phyloP scores from a whole-genome alignment of 2,329 filamentous ascomycete species.

The Curvularia hawaiiensis region DNA sequence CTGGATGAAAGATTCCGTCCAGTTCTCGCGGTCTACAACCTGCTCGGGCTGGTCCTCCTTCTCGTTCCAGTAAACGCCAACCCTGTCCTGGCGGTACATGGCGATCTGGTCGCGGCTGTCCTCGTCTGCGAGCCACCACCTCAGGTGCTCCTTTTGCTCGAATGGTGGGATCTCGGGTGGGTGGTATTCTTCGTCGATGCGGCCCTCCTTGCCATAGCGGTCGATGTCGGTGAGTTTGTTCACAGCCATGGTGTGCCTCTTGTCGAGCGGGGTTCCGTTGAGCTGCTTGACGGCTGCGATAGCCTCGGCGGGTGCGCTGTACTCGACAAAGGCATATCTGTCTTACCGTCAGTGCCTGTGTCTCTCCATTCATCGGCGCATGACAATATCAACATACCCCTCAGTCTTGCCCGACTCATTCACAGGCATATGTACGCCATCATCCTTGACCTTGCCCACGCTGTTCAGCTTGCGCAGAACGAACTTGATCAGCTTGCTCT shows the following conservation, averaged over 20 bases:
- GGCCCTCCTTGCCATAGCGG: slow-evolving; percentile 90
- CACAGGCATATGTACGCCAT: slow-evolving; percentile 92
- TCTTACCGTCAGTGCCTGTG: slow-evolving; percentile 24
- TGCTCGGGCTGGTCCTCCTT: slow-evolving; percentile 88
- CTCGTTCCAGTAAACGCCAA: slow-evolving; percentile 98
- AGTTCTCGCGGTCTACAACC: slow-evolving; percentile 90
- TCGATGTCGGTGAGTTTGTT: slow-evolving; percentile 99
- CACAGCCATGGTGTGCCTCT: slow-evolving; percentile 91
- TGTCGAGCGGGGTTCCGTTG: slow-evolving; percentile 86
- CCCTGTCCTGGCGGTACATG: slow-evolving; percentile 89
- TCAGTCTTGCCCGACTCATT: slow-evolving; percentile 84
- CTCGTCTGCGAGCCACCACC: slow-evolving; percentile 89
- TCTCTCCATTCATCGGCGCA: background rate
- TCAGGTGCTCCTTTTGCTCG: slow-evolving; percentile 88
- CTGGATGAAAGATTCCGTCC: slow-evolving; percentile 97
- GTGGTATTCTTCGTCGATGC: slow-evolving; percentile 88
- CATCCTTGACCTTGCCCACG: slow-evolving; percentile 83
- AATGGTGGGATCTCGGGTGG: slow-evolving; percentile 84
- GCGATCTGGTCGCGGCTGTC: slow-evolving; percentile 94
- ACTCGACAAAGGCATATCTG: slow-evolving; percentile 97
- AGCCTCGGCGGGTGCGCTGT: slow-evolving; percentile 87
- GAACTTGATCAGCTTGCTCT: slow-evolving; percentile 95
- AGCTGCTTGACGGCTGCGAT: slow-evolving; percentile 87
- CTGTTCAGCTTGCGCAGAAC: slow-evolving; percentile 89
- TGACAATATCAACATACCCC: slow-evolving; percentile 63